These are phyloP conservation scores for Ministeria vibrans DNA, from an alignment of 78 protist species.

Conservation along the genomic window DNA sequence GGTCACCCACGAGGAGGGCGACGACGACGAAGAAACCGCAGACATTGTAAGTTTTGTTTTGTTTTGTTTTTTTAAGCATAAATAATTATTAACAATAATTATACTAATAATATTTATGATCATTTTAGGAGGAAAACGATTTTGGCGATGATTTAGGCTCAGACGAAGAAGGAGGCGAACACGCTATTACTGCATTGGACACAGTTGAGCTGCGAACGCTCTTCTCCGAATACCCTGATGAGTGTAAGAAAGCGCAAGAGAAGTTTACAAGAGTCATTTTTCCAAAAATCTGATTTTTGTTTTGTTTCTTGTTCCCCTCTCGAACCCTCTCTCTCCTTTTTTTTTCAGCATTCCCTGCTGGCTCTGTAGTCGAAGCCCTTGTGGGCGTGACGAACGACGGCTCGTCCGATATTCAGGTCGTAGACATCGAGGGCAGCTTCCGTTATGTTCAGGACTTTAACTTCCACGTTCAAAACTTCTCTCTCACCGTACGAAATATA, in stretches of 20 bases:
- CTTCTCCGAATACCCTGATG: background rate
- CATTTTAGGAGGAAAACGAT: background rate
- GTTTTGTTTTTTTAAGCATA: background rate
- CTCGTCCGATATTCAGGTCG: background rate
- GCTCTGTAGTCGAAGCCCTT: background rate
- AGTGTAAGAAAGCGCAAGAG: background rate
- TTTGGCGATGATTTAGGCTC: background rate
- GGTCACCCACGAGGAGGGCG: no score
- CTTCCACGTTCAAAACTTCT: background rate
- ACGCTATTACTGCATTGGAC: background rate
- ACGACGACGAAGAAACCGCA: no score
- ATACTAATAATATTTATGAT: background rate
- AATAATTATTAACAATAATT: background rate
- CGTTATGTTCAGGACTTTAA: conserved; percentile 2
- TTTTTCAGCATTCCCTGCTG: background rate
- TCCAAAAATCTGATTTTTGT: background rate
- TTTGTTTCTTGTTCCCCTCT: background rate
- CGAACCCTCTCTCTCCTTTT: background rate
- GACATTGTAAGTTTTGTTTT: background rate
- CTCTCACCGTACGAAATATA: background rate
- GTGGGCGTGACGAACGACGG: background rate
- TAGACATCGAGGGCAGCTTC: background rate
- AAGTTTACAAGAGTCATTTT: no score
- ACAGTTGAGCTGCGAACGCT: background rate
- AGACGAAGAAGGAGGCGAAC: background rate